Percentiles rank a stretch among this genome's conserved stretches.
phyloP scores from a whole-genome alignment of 2,329 filamentous ascomycete genomes.

The Fusarium sp. region DNA sequence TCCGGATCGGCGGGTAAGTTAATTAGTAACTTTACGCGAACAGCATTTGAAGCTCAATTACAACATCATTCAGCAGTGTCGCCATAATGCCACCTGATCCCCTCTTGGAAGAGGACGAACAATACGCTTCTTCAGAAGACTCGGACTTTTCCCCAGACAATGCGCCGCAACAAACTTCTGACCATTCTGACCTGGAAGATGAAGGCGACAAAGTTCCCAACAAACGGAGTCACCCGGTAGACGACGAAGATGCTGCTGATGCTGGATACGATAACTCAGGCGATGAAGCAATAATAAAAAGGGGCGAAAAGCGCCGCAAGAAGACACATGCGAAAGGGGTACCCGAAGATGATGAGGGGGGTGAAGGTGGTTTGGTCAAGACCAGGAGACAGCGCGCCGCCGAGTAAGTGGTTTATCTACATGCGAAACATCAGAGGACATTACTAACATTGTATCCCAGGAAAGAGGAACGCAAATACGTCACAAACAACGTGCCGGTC shows the following conservation, averaged over 20 bases:
- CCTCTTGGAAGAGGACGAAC: conserved; percentile 62
- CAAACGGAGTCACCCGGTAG: conserved; percentile 42
- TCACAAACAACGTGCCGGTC: conserved; percentile 67
- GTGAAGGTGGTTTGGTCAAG: conserved; percentile 75
- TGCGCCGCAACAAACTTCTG: conserved; percentile 60
- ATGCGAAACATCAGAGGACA: neutral
- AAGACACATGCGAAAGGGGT: conserved; percentile 56
- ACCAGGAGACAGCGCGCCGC: conserved; percentile 77
- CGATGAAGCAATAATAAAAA: conserved; percentile 77
- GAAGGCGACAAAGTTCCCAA: conserved; percentile 48
- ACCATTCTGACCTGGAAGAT: conserved; percentile 65
- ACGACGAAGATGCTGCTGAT: conserved; percentile 53
- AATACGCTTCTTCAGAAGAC: conserved; percentile 78
- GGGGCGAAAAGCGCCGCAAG: conserved; percentile 67
- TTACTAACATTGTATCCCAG: conserved; percentile 51
- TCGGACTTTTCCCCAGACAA: conserved; percentile 78
- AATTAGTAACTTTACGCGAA: conserved; percentile 11
- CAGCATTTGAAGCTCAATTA: neutral
- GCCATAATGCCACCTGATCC: conserved; percentile 59
- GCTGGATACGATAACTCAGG: conserved; percentile 75
- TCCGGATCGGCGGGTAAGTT: conserved; percentile 18
- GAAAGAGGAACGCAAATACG: conserved; percentile 68
- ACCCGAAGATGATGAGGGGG: conserved; percentile 63
- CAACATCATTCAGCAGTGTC: conserved; percentile 10
- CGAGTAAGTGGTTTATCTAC: conserved; percentile 61